These are phyloP conservation scores for Lablab purpureus DNA, from an alignment of 306 rosid genomes.

Conservation along the genomic window DNA sequence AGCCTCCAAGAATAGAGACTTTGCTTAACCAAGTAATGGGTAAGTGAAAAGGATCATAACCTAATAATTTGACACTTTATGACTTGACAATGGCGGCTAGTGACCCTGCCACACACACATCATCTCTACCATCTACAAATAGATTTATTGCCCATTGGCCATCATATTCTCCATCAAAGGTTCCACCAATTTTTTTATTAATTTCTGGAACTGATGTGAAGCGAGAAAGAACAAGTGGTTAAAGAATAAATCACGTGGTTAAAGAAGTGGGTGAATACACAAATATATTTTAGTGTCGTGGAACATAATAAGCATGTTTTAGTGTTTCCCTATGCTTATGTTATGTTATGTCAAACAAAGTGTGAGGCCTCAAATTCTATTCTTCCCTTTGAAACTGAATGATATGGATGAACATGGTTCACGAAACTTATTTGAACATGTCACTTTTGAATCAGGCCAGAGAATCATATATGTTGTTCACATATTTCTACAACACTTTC, in stretches of 20 bases:
- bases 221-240: not conserved
- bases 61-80: conserved; percentile 42
- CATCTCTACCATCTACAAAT: conserved; percentile 18
- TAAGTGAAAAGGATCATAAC: conserved; percentile 15
- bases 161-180: conserved; percentile 1
- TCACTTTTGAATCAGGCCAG: not conserved
- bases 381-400: not conserved
- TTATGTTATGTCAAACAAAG: not conserved
- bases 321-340: not conserved
- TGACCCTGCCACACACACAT: not conserved
- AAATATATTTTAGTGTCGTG: not conserved
- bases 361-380: not conserved
- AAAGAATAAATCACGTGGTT: conserved; percentile 18
- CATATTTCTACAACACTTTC: not conserved
- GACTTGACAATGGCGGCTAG: conserved; percentile 27
- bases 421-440: not conserved
- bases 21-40: conserved; percentile 30
- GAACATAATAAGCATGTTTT: not conserved
- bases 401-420: not conserved
- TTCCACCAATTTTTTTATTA: conserved; percentile 3
- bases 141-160: not conserved
- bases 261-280: not conserved
- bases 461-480: not conserved
- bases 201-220: not conserved
- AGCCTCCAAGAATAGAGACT: conserved; percentile 10